Conservation (phyloP, 345 rosid genomes). For the Lumnitzera racemosa region DNA sequence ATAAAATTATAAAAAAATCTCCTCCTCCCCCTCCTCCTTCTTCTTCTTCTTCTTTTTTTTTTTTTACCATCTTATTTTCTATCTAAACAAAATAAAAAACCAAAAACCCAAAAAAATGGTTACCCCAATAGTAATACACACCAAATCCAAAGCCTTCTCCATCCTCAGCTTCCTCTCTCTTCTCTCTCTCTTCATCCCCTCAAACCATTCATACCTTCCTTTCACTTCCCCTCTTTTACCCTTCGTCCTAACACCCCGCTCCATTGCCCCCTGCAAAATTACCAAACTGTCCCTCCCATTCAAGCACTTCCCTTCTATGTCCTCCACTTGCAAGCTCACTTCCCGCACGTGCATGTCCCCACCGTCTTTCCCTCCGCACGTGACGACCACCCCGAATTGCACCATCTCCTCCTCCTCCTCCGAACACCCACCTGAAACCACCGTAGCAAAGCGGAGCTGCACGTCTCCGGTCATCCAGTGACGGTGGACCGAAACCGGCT, state of each 20-base stretch:
- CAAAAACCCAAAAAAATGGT: conserved; percentile 42
- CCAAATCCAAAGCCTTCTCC: conserved; percentile 32
- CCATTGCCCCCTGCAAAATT: conserved; percentile 39
- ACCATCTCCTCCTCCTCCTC: conserved; percentile 26
- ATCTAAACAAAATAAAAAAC: conserved; percentile 40
- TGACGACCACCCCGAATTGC: conserved; percentile 34
- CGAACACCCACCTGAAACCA: conserved; percentile 19
- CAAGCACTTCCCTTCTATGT: conserved; percentile 65
- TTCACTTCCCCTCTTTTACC: conserved; percentile 26
- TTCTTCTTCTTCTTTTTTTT: no score
- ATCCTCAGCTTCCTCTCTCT: conserved; percentile 21
- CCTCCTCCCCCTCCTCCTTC: not conserved
- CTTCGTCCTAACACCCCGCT: conserved; percentile 25
- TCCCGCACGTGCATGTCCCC: conserved; percentile 65
- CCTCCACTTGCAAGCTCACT: conserved; percentile 59
- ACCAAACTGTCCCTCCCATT: conserved; percentile 66
- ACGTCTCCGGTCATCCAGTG: conserved; percentile 70
- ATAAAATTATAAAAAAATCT: no score
- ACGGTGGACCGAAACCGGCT: conserved; percentile 49
- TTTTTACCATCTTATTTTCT: not conserved
- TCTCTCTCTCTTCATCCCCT: conserved; percentile 32
- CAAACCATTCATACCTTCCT: conserved; percentile 30
- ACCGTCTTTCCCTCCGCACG: conserved; percentile 45
- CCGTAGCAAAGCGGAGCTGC: conserved; percentile 36
- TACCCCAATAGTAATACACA: conserved; percentile 33